Percentiles rank a stretch among this genome's conserved stretches.
Conservation (phyloP, 495 filamentous ascomycete species). For the Daldinia childiae region DNA sequence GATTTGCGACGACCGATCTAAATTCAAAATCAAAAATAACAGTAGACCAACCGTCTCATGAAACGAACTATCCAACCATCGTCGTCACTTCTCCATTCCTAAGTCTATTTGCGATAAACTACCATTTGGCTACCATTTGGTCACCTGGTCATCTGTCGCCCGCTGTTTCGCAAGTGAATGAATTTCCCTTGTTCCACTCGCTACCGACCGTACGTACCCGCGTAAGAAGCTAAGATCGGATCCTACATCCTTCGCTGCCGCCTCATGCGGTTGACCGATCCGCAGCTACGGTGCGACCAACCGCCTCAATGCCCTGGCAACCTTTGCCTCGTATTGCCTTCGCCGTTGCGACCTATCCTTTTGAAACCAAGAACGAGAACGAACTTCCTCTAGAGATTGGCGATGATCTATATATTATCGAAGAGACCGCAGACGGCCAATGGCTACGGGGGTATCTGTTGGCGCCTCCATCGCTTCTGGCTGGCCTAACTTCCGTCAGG, state of each 20-base stretch:
- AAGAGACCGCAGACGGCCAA: constrained; percentile 83
- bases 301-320: constrained; percentile 85
- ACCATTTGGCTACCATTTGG: neutral
- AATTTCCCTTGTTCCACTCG: constrained; percentile 15
- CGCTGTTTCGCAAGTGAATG: constrained; percentile 11
- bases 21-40: constrained; percentile 22
- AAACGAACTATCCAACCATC: constrained; percentile 19
- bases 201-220: constrained; percentile 30
- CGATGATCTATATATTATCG: constrained; percentile 98
- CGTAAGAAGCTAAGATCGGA: constrained; percentile 26
- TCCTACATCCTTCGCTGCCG: constrained; percentile 24
- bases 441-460: constrained; percentile 97
- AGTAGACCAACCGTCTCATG: constrained; percentile 10
- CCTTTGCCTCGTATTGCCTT: constrained; percentile 97
- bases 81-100: neutral
- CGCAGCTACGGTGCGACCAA: constrained; percentile 46
- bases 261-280: constrained; percentile 49
- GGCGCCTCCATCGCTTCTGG: constrained; percentile 89
- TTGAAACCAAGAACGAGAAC: constrained; percentile 82
- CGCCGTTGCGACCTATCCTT: constrained; percentile 93
- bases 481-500: constrained; percentile 89
- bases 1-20: constrained; percentile 36
- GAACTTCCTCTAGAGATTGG: constrained; percentile 97
- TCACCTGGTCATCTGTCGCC: constrained; percentile 4
- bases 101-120: constrained; percentile 21